Evolutionary conservation across 169 alveolate species (phyloP), one percentile per base, ranked within the genome.

Genomic region (Babesia microti): DNA sequence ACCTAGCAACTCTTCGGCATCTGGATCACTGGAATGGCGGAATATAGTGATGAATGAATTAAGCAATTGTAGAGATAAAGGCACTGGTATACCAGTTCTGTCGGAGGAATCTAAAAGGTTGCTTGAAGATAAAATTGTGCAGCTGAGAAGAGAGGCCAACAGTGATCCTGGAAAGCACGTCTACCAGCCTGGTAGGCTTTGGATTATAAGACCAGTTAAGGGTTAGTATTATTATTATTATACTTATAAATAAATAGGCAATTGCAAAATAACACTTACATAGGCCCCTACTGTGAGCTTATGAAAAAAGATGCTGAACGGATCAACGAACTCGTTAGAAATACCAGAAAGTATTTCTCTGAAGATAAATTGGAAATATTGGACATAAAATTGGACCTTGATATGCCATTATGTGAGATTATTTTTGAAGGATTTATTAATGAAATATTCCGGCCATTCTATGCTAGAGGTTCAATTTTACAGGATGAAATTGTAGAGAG

Each of bases 201-300:
- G 76, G 76, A 65, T 65, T 11, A 55, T 65, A 5, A 26, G 76
- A 0, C 36, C 76, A 9, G 15, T 53, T 7, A 23, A 45, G 18
- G 68, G 68, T 51, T n/a, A n/a, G n/a, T n/a, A n/a, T n/a, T n/a
- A n/a, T n/a, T n/a, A 51, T 15, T 5, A 39, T 6, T 4, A 12
- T 9, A 3, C 46, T 43, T 6, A 18, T 17, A 3, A 21, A 26
- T 9, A 7, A n/a, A 14, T 17, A 21, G 6, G n/a, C n/a, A n/a
- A n/a, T n/a, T n/a, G n/a, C n/a, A n/a, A 44, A 6, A 6, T 17
- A 9, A 6, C 35, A 41, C 17, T 19, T 3, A n/a, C 30, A 12
- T 34, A 70, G 83, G 83, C 11, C 69, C 74, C 66, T 72, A 72
- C 56, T 72, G 83, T 48, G 72, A 72, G 39, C 42, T 72, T 21